These are phyloP conservation scores for Penicillium expansum DNA, from an alignment of 2,329 filamentous ascomycete genomes.

Conservation along the genomic window DNA sequence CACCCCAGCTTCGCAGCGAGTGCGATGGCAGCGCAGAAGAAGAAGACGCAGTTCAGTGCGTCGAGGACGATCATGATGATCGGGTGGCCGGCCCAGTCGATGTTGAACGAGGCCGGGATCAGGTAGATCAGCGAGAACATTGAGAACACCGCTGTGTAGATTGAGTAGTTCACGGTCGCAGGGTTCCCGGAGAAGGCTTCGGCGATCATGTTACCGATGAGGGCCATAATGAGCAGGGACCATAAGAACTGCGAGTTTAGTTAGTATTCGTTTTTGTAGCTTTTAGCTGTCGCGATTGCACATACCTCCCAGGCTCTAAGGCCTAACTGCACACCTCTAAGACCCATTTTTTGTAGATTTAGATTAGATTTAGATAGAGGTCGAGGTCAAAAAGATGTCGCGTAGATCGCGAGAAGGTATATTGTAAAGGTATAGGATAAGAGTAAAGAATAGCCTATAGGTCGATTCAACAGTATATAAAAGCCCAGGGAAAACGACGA, in stretches of 20 bases:
- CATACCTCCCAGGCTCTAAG: constrained; percentile 36
- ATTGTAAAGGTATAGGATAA: not conserved
- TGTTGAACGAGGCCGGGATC: constrained; percentile 43
- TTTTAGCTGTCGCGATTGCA: not conserved
- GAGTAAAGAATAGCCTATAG: not conserved
- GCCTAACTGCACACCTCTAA: constrained; percentile 29
- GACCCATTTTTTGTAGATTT: constrained; percentile 22
- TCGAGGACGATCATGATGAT: constrained; percentile 47
- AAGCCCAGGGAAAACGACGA: constrained; percentile 5
- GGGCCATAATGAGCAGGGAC: constrained; percentile 58
- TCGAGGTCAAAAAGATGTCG: constrained; percentile 4
- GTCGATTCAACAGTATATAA: not conserved
- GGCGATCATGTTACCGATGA: constrained; percentile 63
- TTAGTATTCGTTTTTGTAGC: not conserved
- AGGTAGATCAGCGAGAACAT: constrained; percentile 51
- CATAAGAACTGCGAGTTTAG: constrained; percentile 53
- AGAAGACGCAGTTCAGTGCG: constrained; percentile 48
- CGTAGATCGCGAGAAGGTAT: constrained; percentile 7
- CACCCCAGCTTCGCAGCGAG: constrained; percentile 47
- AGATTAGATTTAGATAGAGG: constrained; percentile 5
- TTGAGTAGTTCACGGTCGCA: constrained; percentile 55
- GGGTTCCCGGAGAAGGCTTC: constrained; percentile 53
- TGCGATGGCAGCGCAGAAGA: constrained; percentile 49
- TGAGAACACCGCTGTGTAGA: constrained; percentile 49
- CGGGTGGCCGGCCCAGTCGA: constrained; percentile 42